Conservation (phyloP, 805 yeast genomes). For the Candida tibetensis region DNA sequence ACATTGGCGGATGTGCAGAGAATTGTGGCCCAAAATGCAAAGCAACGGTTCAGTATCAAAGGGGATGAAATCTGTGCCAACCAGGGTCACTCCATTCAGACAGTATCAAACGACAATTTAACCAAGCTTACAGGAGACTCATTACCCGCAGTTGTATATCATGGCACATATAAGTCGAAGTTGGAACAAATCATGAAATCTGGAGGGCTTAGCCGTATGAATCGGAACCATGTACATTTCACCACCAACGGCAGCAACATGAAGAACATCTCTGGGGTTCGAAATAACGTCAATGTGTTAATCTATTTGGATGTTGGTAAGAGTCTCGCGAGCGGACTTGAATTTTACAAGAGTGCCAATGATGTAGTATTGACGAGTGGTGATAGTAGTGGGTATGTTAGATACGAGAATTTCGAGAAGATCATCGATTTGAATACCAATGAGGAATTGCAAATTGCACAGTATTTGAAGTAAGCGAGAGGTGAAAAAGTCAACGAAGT, state of each 20-base stretch:
- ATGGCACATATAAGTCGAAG: constrained; percentile 67
- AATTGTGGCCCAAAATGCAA: constrained; percentile 64
- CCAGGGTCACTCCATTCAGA: constrained; percentile 81
- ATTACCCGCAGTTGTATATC: constrained; percentile 59
- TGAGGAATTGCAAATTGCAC: too few species aligned
- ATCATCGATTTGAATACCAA: constrained; percentile 17
- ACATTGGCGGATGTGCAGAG: constrained; percentile 55
- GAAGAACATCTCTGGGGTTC: constrained; percentile 68
- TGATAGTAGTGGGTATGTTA: constrained; percentile 50
- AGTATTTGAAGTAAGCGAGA: too few species aligned
- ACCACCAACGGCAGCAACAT: constrained; percentile 50
- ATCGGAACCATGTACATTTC: constrained; percentile 82
- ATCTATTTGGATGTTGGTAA: constrained; percentile 60
- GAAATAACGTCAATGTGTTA: constrained; percentile 53
- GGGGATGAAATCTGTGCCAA: constrained; percentile 67
- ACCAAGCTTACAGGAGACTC: constrained; percentile 35
- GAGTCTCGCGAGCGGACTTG: constrained; percentile 42
- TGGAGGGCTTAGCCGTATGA: constrained; percentile 66
- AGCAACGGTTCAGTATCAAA: constrained; percentile 62
- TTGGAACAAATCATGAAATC: constrained; percentile 46
- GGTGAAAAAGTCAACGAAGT: too few species aligned
- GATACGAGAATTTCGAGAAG: constrained; percentile 39
- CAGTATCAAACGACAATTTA: constrained; percentile 42
- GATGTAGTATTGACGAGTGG: constrained; percentile 73
- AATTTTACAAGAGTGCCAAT: constrained; percentile 64